Conservation (phyloP, 768 basidiomycete genomes). For the Tulasnella sp. region DNA sequence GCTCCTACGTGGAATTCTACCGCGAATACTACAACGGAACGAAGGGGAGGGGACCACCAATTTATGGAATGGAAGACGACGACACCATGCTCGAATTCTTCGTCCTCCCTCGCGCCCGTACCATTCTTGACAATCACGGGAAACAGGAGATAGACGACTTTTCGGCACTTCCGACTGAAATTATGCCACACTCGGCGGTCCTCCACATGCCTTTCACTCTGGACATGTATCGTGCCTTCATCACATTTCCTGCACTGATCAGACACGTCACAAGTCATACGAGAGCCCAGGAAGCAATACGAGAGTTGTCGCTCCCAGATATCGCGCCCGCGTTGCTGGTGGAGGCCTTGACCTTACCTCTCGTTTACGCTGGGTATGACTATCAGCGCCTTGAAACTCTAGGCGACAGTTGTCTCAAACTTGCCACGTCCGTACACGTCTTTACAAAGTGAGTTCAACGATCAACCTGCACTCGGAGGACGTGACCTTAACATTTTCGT, state of each 20-base stretch:
- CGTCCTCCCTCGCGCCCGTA: not conserved
- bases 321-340: constrained; percentile 46
- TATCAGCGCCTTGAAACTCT: constrained; percentile 82
- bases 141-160: not conserved
- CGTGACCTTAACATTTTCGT: not conserved
- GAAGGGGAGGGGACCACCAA: not conserved
- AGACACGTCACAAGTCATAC: constrained; percentile 54
- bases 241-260: constrained; percentile 51
- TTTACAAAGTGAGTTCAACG: constrained; percentile 42
- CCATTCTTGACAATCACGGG: not conserved
- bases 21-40: not conserved
- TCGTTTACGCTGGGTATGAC: constrained; percentile 47
- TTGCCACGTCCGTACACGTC: constrained; percentile 62
- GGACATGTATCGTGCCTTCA: constrained; percentile 34
- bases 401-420: constrained; percentile 71
- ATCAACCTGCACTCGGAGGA: not conserved
- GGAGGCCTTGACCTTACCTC: constrained; percentile 67
- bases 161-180: not conserved
- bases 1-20: constrained; percentile 12
- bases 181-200: constrained; percentile 5
- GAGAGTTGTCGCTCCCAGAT: constrained; percentile 47
- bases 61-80: not conserved
- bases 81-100: constrained; percentile 13
- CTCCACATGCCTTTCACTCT: constrained; percentile 14
- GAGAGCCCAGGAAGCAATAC: constrained; percentile 40